Evolutionary conservation across 805 yeast species (phyloP).

Genomic region (Schwanniomyces occidentalis): DNA sequence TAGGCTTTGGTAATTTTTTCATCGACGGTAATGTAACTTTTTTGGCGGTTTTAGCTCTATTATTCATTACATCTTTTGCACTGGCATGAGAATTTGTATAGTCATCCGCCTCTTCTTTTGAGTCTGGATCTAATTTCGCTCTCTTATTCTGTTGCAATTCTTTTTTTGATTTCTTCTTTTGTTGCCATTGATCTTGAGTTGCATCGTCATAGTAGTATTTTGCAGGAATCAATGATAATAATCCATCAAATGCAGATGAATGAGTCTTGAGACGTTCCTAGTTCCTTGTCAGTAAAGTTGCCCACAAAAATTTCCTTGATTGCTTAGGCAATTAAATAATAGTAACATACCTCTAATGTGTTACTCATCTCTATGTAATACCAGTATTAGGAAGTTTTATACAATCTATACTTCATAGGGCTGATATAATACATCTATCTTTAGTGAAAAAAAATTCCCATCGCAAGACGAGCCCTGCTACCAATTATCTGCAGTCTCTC

Average conservation of each 20-base stretch:
- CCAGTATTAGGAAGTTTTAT: no score
- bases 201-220: conserved; percentile 92
- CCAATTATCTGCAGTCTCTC: no score
- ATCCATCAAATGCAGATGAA: conserved; percentile 82
- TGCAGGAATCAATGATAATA: conserved; percentile 89
- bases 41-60: conserved; percentile 54
- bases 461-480: conserved; percentile 6
- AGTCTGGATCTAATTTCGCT: conserved; percentile 74
- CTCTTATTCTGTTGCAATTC: conserved; percentile 62
- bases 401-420: no score
- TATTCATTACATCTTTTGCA: conserved; percentile 62
- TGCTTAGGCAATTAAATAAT: not conserved
- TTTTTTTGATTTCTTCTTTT: conserved; percentile 70
- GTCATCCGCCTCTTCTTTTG: conserved; percentile 44
- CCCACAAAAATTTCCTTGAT: not conserved
- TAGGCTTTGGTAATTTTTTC: conserved; percentile 24
- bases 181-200: conserved; percentile 87
- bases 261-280: conserved; percentile 77
- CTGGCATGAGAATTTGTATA: conserved; percentile 41
- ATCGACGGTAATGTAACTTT: conserved; percentile 45
- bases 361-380: conserved; percentile 58
- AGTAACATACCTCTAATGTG: conserved; percentile 57
- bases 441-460: conserved; percentile 3
- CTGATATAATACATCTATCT: not conserved
- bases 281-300: conserved; percentile 20